A percentile compares a stretch with the other conserved stretches of the same genome.
Conservation (phyloP, 2,329 filamentous ascomycete genomes). For the Talaromyces pinophilus region DNA sequence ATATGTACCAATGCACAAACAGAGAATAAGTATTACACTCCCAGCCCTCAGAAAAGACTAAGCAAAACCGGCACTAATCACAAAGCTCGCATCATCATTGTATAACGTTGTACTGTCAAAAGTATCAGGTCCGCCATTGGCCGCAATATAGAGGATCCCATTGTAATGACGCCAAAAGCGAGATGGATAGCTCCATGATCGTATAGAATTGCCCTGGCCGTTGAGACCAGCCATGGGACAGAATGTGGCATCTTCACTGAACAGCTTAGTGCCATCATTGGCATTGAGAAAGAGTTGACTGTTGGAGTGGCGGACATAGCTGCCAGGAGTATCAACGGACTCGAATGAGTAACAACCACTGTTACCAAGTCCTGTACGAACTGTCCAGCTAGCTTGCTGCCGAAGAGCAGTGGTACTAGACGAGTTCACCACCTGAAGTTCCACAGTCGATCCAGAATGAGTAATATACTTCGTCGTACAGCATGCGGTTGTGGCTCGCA, state of each 20-base stretch:
- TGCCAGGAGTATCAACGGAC: constrained; percentile 59
- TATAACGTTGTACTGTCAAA: constrained; percentile 56
- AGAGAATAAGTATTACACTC: background rate
- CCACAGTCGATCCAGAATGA: constrained; percentile 54
- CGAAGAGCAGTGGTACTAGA: constrained; percentile 55
- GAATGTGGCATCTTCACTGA: constrained; percentile 65
- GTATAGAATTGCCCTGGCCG: constrained; percentile 55
- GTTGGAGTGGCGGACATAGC: constrained; percentile 59
- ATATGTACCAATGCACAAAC: background rate
- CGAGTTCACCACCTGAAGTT: constrained; percentile 57
- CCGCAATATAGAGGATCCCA: constrained; percentile 52
- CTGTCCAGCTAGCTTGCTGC: constrained; percentile 56
- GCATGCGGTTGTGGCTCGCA: constrained; percentile 57
- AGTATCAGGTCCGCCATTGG: constrained; percentile 56
- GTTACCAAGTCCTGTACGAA: constrained; percentile 58
- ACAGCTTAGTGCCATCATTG: constrained; percentile 58
- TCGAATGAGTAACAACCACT: constrained; percentile 63
- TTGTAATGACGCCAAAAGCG: constrained; percentile 59
- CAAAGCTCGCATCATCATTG: constrained; percentile 58
- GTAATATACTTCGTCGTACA: constrained; percentile 58
- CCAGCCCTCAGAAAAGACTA: constrained; percentile 26
- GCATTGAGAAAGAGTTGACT: constrained; percentile 54
- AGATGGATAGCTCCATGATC: constrained; percentile 62
- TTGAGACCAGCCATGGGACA: constrained; percentile 57
- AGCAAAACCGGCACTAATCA: constrained; percentile 49